Percentiles rank a stretch among this genome's conserved stretches.
Evolutionary conservation across 495 filamentous ascomycete species (phyloP).

Genomic region (Xylaria sp.): DNA sequence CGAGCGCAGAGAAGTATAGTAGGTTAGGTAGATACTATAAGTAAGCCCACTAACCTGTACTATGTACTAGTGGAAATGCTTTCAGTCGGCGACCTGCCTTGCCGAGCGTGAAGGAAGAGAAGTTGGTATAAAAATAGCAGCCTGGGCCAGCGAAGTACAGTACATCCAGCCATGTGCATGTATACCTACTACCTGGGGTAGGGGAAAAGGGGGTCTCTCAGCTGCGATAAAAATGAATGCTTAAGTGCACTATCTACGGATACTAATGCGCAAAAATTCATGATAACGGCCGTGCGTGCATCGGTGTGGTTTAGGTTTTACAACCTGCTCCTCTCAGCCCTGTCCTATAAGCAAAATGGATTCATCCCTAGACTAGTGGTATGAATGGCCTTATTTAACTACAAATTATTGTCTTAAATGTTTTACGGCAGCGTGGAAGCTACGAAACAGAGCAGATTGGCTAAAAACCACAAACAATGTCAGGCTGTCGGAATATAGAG

Average conservation of each 20-base stretch:
- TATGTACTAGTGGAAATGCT: neutral
- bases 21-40: too few relatives aligned
- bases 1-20: too few relatives aligned
- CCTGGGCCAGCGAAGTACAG: neutral
- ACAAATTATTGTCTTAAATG: too few relatives aligned
- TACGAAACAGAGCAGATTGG: too few relatives aligned
- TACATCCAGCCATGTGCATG: too few relatives aligned
- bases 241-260: neutral
- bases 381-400: neutral
- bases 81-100: neutral
- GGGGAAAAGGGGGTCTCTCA: conserved; percentile 4
- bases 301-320: neutral
- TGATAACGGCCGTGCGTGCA: neutral
- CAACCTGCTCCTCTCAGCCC: neutral
- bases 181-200: neutral
- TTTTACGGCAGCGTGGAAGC: neutral
- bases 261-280: too few relatives aligned
- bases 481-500: too few relatives aligned
- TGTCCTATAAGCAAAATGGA: neutral
- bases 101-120: neutral
- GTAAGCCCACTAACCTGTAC: too few relatives aligned
- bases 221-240: neutral
- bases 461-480: neutral
- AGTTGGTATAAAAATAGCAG: conserved; percentile 24
- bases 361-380: neutral